Conservation (phyloP, 768 basidiomycete species). For the Stropharia rugosoannulata region DNA sequence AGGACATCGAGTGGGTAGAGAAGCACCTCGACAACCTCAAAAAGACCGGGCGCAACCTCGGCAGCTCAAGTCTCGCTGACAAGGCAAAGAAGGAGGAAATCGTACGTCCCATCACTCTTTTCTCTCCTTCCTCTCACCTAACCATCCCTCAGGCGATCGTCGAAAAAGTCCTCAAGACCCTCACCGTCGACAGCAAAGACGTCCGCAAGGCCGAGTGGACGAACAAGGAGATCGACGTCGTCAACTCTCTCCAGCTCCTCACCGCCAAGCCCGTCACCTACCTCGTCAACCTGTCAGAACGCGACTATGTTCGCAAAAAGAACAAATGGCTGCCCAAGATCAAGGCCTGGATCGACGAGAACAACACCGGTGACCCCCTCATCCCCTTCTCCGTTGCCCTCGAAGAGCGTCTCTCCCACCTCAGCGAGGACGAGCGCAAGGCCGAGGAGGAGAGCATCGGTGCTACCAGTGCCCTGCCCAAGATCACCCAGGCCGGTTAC, state of each 20-base stretch:
- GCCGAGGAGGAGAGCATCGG: conserved; percentile 79
- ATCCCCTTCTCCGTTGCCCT: conserved; percentile 97
- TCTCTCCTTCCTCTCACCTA: not conserved
- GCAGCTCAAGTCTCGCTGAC: conserved; percentile 80
- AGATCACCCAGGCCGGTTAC: conserved; percentile 96
- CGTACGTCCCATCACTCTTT: conserved; percentile 39
- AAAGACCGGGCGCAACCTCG: conserved; percentile 69
- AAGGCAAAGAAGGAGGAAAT: conserved; percentile 97
- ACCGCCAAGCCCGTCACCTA: conserved; percentile 98
- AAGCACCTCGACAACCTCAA: conserved; percentile 81
- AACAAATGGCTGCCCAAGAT: conserved; percentile 99
- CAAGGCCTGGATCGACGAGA: conserved; percentile 95
- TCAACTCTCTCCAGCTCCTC: conserved; percentile 85
- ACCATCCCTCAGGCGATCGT: conserved; percentile 59
- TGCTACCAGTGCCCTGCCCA: conserved; percentile 74
- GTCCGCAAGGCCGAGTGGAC: conserved; percentile 92
- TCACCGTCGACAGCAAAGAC: conserved; percentile 84
- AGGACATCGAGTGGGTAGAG: conserved; percentile 99
- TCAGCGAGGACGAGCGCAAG: conserved; percentile 68
- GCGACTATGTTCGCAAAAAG: conserved; percentile 95
- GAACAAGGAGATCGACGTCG: conserved; percentile 97
- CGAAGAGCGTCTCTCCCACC: conserved; percentile 79
- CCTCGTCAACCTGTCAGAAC: conserved; percentile 94
- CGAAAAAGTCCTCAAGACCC: conserved; percentile 78
- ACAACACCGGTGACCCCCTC: conserved; percentile 94